Evolutionary conservation across 768 basidiomycete species (phyloP).

Genomic region (Calocybe gangraenosa): DNA sequence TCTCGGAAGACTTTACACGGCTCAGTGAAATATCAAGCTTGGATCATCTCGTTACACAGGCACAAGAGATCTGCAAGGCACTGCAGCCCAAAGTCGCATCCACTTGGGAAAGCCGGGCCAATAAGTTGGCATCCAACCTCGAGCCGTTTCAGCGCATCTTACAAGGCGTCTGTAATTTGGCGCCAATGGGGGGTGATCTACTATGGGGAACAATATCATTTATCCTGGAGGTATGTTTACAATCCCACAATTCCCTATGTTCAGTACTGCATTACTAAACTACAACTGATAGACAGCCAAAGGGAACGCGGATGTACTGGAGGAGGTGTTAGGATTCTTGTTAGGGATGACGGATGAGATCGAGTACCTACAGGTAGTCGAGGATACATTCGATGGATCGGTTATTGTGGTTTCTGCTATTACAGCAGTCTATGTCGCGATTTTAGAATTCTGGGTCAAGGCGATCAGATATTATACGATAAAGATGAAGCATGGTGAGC

Average conservation of each 20-base stretch:
- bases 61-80: too few species aligned
- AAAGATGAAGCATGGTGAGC: background rate
- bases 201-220: slow-evolving; percentile 6
- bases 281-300: background rate
- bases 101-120: background rate
- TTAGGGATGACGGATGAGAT: slow-evolving; percentile 1
- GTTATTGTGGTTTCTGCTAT: background rate
- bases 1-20: slow-evolving; percentile 1
- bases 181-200: background rate
- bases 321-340: too few species aligned
- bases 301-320: background rate
- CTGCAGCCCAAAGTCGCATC: too few species aligned
- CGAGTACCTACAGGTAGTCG: slow-evolving; percentile 1
- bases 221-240: background rate
- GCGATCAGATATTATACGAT: background rate
- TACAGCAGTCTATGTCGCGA: background rate
- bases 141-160: slow-evolving; percentile 2
- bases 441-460: slow-evolving; percentile 5
- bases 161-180: background rate
- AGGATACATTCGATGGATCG: background rate
- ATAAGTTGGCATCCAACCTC: background rate
- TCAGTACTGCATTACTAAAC: background rate
- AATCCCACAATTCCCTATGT: background rate
- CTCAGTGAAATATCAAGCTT: slow-evolving; percentile 1
- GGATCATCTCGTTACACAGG: background rate